Percentiles rank a stretch among this genome's conserved stretches.
phyloP scores from a whole-genome alignment of 1,284 basidiomycete genomes.

The Pseudozyma sp. region DNA sequence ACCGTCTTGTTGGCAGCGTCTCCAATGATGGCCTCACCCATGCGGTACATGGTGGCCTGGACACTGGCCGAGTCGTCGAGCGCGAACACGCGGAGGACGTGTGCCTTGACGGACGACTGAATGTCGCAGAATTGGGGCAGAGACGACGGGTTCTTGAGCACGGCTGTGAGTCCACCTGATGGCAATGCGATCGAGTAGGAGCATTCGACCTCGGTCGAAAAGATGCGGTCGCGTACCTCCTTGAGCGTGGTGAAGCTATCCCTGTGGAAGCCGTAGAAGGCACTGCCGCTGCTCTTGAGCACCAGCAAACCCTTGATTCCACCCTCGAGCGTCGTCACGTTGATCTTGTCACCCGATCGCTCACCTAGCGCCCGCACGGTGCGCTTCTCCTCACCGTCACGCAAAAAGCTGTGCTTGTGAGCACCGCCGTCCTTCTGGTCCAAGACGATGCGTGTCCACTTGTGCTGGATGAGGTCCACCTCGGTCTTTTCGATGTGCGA shows the following conservation, averaged over 20 bases:
- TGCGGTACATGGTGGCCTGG: slow-evolving; percentile 92
- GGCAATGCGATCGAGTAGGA: slow-evolving; percentile 48
- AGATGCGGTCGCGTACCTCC: slow-evolving; percentile 63
- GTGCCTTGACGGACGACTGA: slow-evolving; percentile 74
- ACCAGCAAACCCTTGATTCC: slow-evolving; percentile 72
- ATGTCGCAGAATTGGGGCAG: slow-evolving; percentile 68
- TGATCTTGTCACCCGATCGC: slow-evolving; percentile 70
- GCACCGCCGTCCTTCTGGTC: slow-evolving; percentile 68
- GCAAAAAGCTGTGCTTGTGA: slow-evolving; percentile 84
- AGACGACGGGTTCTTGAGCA: slow-evolving; percentile 64
- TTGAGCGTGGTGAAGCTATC: slow-evolving; percentile 89
- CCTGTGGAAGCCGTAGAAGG: slow-evolving; percentile 83
- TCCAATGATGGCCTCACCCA: slow-evolving; percentile 77
- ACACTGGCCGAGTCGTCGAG: slow-evolving; percentile 89
- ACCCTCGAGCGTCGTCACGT: slow-evolving; percentile 43
- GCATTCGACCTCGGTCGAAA: slow-evolving; percentile 65
- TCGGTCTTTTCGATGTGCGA: slow-evolving; percentile 78
- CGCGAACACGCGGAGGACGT: slow-evolving; percentile 86
- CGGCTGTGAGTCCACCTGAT: slow-evolving; percentile 27
- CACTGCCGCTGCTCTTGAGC: slow-evolving; percentile 87
- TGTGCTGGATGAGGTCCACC: slow-evolving; percentile 82
- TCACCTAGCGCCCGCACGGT: slow-evolving; percentile 76
- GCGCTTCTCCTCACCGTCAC: slow-evolving; percentile 91
- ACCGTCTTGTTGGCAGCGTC: slow-evolving; percentile 74
- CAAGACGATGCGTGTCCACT: slow-evolving; percentile 84